These are phyloP conservation scores for Maudiozyma humilis DNA, from an alignment of 1,139 yeast genomes.

Conservation along the genomic window DNA sequence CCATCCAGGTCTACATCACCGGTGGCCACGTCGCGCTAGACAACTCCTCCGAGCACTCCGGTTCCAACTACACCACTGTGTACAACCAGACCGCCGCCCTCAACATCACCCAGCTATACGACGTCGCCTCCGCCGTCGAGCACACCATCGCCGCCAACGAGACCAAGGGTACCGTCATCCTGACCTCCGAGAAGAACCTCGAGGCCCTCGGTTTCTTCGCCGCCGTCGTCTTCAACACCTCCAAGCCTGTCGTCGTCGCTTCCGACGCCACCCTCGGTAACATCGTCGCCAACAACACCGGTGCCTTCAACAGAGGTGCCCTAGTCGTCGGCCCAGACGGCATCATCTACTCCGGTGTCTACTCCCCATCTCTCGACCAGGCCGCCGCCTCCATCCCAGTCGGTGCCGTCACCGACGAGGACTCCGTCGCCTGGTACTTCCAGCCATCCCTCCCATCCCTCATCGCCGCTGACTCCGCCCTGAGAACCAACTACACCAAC, in stretches of 20 bases:
- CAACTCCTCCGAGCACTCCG: slow-evolving; percentile 12
- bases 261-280: slow-evolving; percentile 20
- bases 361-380: slow-evolving; percentile 19
- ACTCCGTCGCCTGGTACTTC: slow-evolving; percentile 21
- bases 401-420: slow-evolving; percentile 16
- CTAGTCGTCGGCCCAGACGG: slow-evolving; percentile 20
- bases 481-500: slow-evolving; percentile 18
- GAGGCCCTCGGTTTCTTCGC: slow-evolving; percentile 28
- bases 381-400: slow-evolving; percentile 20
- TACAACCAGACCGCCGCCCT: slow-evolving; percentile 21
- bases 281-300: slow-evolving; percentile 22
- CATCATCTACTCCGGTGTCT: slow-evolving; percentile 26
- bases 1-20: slow-evolving; percentile 22
- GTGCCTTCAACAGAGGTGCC: slow-evolving; percentile 23
- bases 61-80: slow-evolving; percentile 14
- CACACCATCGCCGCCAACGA: slow-evolving; percentile 14
- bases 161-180: slow-evolving; percentile 22
- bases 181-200: slow-evolving; percentile 20
- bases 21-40: slow-evolving; percentile 22
- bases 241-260: slow-evolving; percentile 24
- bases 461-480: slow-evolving; percentile 16
- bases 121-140: slow-evolving; percentile 20
- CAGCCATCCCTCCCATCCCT: slow-evolving; percentile 21
- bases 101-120: slow-evolving; percentile 23
- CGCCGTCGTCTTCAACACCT: slow-evolving; percentile 21